Base-by-base conservation (phyloP, 306 rosid genomes). In the Begonia fuchsioides region DNA sequence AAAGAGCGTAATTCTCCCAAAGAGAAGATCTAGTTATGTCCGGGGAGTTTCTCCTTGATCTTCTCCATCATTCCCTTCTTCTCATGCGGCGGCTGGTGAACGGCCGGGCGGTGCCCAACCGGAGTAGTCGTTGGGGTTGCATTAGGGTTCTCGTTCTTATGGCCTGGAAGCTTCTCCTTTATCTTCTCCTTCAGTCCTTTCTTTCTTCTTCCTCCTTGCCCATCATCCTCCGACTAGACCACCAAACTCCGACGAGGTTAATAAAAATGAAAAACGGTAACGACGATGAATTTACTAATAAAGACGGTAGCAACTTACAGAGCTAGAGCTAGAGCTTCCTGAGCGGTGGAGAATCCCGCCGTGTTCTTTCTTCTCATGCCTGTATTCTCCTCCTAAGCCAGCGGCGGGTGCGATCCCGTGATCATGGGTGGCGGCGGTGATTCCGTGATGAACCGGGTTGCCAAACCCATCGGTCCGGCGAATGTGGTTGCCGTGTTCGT, bases 161-260 rank as follows among this genome's bases (percentile, higher is more conserved):
- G 55, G 1, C 76, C 76, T 0, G 72, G 59, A 13, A 61, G 47
- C 65, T 56, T 66, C 59, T 63, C 59, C 69, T 48, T 63, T 10
- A 69, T 46, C 66, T 69, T 69, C 47, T 63, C 49, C 52, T 38
- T 70, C 68, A 77, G 10, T 35, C 80, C 80, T 80, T 73, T 73
- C 77, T 70, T 77, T 57, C 75, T 77, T 43, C 85, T 49, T 56
- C 79, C 85, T 11, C 85, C 83, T 12, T 35, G 57, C 17, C 76
- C 80, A 50, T 77, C 84, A 52, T 69, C 83, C 62, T 72, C 83
- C 1, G 72, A 66, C 79, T 72, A 38, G 13, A 26, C 7, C 35
- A 26, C 5, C 35, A 6, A 26, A 3, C 7, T 26, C 8, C 35
- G 3, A 26, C 5, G 8, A 4, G 35, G 0, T 4, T 26, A 5